Evolutionary conservation across 176 grass and related monocot species (phyloP).

Genomic region (barley (Hordeum vulgare)): DNA sequence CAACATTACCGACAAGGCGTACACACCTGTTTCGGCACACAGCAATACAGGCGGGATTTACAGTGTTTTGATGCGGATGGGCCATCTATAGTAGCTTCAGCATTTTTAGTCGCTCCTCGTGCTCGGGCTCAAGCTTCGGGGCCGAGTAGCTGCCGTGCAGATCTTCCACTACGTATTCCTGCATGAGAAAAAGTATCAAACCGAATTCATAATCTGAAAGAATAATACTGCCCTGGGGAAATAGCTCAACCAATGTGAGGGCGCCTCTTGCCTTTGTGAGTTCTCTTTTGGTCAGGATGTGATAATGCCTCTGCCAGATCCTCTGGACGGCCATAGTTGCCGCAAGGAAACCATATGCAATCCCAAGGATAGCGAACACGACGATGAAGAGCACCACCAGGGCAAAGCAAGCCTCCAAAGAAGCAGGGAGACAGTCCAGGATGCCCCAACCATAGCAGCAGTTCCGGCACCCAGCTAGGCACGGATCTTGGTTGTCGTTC

Average conservation of each 20-base stretch:
- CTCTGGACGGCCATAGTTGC: slow-evolving; percentile 87
- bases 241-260: neutral
- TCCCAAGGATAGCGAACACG: slow-evolving; percentile 80
- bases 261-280: slow-evolving; percentile 69
- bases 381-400: slow-evolving; percentile 84
- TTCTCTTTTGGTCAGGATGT: slow-evolving; percentile 93
- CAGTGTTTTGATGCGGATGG: neutral
- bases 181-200: neutral
- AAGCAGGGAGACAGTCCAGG: slow-evolving; percentile 87
- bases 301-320: slow-evolving; percentile 98
- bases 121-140: slow-evolving; percentile 80
- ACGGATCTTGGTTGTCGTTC: slow-evolving; percentile 74
- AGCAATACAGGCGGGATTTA: neutral
- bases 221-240: neutral
- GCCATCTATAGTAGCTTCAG: slow-evolving; percentile 68
- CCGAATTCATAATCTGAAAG: neutral
- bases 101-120: slow-evolving; percentile 78
- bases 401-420: slow-evolving; percentile 90
- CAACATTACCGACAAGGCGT: neutral
- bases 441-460: slow-evolving; percentile 99
- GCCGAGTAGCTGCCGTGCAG: slow-evolving; percentile 65
- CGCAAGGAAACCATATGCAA: slow-evolving; percentile 86
- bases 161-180: slow-evolving; percentile 96
- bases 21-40: neutral
- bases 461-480: slow-evolving; percentile 78